These are phyloP conservation scores for Murraya paniculata DNA, from an alignment of 345 rosid species.

Conservation along the genomic window DNA sequence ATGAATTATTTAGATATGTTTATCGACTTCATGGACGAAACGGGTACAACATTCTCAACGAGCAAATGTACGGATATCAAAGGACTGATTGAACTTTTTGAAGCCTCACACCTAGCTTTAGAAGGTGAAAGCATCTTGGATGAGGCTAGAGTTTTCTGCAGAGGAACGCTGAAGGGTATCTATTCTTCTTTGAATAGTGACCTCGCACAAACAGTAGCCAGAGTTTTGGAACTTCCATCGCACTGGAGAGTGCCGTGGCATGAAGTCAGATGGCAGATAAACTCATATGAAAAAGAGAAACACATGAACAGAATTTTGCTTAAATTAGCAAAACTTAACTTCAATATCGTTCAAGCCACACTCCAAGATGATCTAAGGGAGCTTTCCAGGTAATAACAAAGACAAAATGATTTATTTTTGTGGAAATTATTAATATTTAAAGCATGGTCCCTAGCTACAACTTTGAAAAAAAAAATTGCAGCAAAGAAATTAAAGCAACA, in stretches of 20 bases:
- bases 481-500: too few relatives aligned
- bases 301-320: slow-evolving; percentile 6
- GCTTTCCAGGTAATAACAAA: slow-evolving; percentile 32
- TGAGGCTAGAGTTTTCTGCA: slow-evolving; percentile 26
- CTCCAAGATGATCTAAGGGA: slow-evolving; percentile 46
- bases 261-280: slow-evolving; percentile 45
- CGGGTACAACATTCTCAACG: slow-evolving; percentile 3
- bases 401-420: too few relatives aligned
- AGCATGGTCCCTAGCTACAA: too few relatives aligned
- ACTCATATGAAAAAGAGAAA: slow-evolving; percentile 7
- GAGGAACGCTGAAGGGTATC: slow-evolving; percentile 3
- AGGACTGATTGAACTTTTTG: slow-evolving; percentile 39
- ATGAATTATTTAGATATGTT: slow-evolving; percentile 30
- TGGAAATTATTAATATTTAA: too few relatives aligned
- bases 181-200: not conserved
- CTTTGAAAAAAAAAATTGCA: too few relatives aligned
- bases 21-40: slow-evolving; percentile 26
- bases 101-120: slow-evolving; percentile 42
- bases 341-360: slow-evolving; percentile 41
- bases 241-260: slow-evolving; percentile 51
- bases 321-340: slow-evolving; percentile 42
- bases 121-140: slow-evolving; percentile 35
- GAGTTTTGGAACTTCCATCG: slow-evolving; percentile 38
- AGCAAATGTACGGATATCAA: slow-evolving; percentile 20
- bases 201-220: slow-evolving; percentile 14